These are phyloP conservation scores for Cystofilobasidium ferigula DNA, from an alignment of 768 basidiomycete genomes.

Conservation along the genomic window DNA sequence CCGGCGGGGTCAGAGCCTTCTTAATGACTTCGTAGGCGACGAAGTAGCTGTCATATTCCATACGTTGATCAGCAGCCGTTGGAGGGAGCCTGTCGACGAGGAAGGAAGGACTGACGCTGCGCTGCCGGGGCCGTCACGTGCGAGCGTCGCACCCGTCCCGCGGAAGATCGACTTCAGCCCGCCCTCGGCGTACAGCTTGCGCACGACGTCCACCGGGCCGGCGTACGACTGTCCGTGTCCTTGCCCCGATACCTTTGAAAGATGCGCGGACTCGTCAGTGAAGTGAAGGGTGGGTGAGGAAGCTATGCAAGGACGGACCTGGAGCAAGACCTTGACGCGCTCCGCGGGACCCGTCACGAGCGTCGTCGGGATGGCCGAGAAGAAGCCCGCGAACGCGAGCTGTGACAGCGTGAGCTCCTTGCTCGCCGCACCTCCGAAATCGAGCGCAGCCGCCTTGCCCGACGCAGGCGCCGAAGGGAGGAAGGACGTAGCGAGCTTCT, in stretches of 20 bases:
- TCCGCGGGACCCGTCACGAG: conserved; percentile 92
- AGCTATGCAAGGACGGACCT: conserved; percentile 44
- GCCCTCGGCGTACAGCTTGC: conserved; percentile 84
- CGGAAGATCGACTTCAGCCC: conserved; percentile 83
- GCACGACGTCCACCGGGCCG: conserved; percentile 82
- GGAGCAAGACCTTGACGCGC: conserved; percentile 87
- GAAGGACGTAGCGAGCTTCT: conserved; percentile 54
- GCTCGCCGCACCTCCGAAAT: conserved; percentile 29
- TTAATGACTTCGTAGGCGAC: conserved; percentile 93
- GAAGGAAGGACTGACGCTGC: conserved; percentile 58
- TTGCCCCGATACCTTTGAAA: conserved; percentile 68
- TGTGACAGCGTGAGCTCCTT: conserved; percentile 59
- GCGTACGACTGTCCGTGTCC: conserved; percentile 60
- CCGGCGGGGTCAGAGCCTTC: conserved; percentile 67
- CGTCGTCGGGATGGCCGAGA: conserved; percentile 86
- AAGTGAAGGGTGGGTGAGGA: too few species aligned
- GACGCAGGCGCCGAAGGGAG: conserved; percentile 38
- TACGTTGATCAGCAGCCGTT: background rate
- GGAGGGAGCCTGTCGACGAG: background rate
- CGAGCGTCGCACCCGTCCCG: conserved; percentile 84
- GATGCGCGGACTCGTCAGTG: too few species aligned
- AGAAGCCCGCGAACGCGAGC: conserved; percentile 82
- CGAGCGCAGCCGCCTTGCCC: conserved; percentile 62
- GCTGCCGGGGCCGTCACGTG: conserved; percentile 88
- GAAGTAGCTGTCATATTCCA: conserved; percentile 73